Evolutionary conservation across 2,329 filamentous ascomycete species (phyloP), one percentile per base, ranked within the genome.

Genomic region (Fusarium acutatum): DNA sequence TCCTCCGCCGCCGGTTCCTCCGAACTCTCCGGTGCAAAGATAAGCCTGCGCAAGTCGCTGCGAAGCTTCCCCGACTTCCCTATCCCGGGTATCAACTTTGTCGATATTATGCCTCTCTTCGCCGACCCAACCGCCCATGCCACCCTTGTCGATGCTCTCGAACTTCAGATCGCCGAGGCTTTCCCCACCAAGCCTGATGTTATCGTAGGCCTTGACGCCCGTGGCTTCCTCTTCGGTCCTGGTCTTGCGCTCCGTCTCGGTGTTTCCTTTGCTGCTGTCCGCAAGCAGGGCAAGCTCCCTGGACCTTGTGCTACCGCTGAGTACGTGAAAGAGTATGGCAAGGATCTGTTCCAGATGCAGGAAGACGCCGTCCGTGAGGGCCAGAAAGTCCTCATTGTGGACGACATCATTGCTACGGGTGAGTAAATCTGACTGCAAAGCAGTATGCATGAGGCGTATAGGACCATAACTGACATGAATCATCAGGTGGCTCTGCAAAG

Each of bases 341-440:
- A 91, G 83, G 96, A 99, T 83, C 92, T 92, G 81, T 98, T 99
- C 86, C 94, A 98, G 88, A 97, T 99, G 87, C 96, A 99, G 87
- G 86, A 89, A 75, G 95, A 93, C 83, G 92, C 92, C 49, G 92
- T 99, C 79, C 92, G 93, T 85, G 88, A 90, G 58, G 95, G 95
- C 40, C 94, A 97, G 86, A 95, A 92, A 83, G 96, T 97, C 65
- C 86, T 99, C 71, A 89, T 99, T 75, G 95, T 99, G 37, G 96
- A 99, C 83, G 96, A 99, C 82, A 97, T 99, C 80, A 98, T 99
- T 85, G 96, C 96, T 64, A 99, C 96, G 74, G 96, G 96, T 97
- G 87, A 83, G 92, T 85, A 60, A 38, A 44, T 22, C 35, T 30
- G 15, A 20, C 37, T 41, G 32, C 12, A 62, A 65, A 65, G 61